Evolutionary conservation across 495 filamentous ascomycete species (phyloP).

Genomic region (Neurospora discreta): DNA sequence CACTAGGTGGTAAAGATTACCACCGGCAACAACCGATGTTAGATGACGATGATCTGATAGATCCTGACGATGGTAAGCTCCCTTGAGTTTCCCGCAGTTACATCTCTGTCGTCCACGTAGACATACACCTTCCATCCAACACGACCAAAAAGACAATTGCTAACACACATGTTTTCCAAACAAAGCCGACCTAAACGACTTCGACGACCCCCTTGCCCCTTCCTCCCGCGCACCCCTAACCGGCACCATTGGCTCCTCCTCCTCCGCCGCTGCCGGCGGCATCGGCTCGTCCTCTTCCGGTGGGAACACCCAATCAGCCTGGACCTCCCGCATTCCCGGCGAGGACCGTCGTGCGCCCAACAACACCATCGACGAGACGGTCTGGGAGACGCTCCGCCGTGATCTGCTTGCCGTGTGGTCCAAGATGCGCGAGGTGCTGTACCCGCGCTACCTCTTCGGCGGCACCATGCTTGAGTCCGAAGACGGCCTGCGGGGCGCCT

Average conservation of each 20-base stretch:
- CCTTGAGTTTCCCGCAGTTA: neutral
- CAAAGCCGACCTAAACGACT: conserved; percentile 69
- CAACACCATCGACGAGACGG: conserved; percentile 93
- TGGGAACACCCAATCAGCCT: conserved; percentile 44
- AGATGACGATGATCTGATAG: conserved; percentile 80
- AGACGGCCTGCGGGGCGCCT: conserved; percentile 39
- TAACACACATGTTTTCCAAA: neutral
- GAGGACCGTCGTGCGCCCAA: conserved; percentile 87
- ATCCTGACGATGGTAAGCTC: conserved; percentile 79
- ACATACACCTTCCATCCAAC: neutral
- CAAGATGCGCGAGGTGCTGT: conserved; percentile 97
- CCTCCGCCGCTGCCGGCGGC: conserved; percentile 35
- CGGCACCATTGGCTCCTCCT: conserved; percentile 56
- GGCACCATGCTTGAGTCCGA: conserved; percentile 59
- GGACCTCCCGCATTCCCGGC: conserved; percentile 80
- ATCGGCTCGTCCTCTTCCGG: conserved; percentile 4
- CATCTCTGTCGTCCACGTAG: neutral
- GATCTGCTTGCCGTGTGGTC: conserved; percentile 90
- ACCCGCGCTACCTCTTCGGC: conserved; percentile 86
- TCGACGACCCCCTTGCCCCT: conserved; percentile 69
- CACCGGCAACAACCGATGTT: neutral
- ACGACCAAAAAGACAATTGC: neutral
- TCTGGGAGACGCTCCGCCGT: conserved; percentile 88
- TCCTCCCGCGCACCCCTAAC: conserved; percentile 61
- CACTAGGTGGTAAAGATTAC: neutral